Conservation (phyloP, 2,329 filamentous ascomycete genomes). For the Diatrype stigma region DNA sequence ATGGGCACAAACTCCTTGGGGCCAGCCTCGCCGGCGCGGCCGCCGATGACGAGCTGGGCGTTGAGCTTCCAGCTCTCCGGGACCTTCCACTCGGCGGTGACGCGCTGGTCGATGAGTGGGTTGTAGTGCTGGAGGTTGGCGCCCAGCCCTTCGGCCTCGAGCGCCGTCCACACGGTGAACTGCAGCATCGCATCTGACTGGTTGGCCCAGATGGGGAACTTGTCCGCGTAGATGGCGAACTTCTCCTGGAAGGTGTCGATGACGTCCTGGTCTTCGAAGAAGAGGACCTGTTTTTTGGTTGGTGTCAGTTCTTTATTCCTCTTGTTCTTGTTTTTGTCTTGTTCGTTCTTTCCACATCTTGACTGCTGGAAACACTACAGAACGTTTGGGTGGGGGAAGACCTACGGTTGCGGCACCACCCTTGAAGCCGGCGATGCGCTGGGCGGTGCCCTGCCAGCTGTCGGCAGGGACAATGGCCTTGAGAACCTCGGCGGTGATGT, state of each 20-base stretch:
- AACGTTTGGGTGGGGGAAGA: no score
- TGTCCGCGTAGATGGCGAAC: constrained; percentile 71
- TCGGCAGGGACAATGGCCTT: constrained; percentile 65
- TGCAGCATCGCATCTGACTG: constrained; percentile 83
- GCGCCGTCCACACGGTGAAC: constrained; percentile 73
- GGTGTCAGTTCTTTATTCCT: background rate
- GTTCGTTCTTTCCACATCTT: background rate
- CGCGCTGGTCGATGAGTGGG: constrained; percentile 73
- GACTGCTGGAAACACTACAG: no score
- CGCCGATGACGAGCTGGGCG: constrained; percentile 82
- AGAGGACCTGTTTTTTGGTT: constrained; percentile 56
- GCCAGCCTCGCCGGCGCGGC: constrained; percentile 48
- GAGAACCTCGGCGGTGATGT: constrained; percentile 61
- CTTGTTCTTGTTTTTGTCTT: background rate
- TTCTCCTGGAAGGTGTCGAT: constrained; percentile 64
- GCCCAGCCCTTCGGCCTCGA: constrained; percentile 79
- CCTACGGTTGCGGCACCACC: constrained; percentile 71
- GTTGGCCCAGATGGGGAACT: constrained; percentile 71
- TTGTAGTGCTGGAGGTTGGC: constrained; percentile 94
- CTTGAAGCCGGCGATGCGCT: constrained; percentile 52
- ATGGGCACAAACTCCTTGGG: constrained; percentile 63
- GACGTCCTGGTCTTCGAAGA: constrained; percentile 74
- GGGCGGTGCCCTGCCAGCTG: constrained; percentile 50
- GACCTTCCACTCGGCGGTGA: constrained; percentile 64
- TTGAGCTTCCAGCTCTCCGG: constrained; percentile 71